Base-by-base conservation (phyloP, 768 basidiomycete species). In the Boletus coccyginus region DNA sequence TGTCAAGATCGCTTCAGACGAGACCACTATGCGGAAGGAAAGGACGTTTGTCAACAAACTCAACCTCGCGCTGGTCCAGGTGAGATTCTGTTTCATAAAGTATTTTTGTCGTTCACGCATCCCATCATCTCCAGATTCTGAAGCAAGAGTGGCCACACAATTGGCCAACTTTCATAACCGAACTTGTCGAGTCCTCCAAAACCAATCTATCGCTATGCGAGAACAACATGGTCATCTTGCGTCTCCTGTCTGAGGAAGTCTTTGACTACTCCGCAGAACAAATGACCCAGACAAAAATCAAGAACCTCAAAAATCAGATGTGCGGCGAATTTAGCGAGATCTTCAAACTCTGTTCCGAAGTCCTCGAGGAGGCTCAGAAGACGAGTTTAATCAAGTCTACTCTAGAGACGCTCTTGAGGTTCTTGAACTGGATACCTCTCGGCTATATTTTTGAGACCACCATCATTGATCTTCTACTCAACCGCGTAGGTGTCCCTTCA, bases 101-200 rank as follows among this genome's bases (percentile, higher is more conserved):
- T 0, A 19, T 43, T 4, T 9, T 35, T 5, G 4, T 38, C n/a
- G 44, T 56, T 50, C 56, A 66, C 58, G 19, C 50, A 46, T 49
- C 7, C 24, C 7, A 44, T 54, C 40, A 27, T 33, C 19, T 50
- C 19, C 67, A 99, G 94, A 97, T 99, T 58, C 78, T 99, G 61
- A 99, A 98, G 75, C 97, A 98, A 78, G 97, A 98, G 72, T 99
- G 97, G 97, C 96, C 96, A 27, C 92, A 97, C 71, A 94, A 97
- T 67, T 99, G 97, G 97, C 95, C 96, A 33, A 91, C 83, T 21
- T 98, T 98, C 78, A 97, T 98, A 66, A 86, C 91, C 12, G 95
- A 98, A 73, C 90, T 98, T 45, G 94, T 98, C 56, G 89, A 94
- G 63, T 97, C 96, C 9, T 98, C 96, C 43, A 96, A 96, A 74